Evolutionary conservation across 805 yeast species (phyloP).

Genomic region (Candida morakotiae): DNA sequence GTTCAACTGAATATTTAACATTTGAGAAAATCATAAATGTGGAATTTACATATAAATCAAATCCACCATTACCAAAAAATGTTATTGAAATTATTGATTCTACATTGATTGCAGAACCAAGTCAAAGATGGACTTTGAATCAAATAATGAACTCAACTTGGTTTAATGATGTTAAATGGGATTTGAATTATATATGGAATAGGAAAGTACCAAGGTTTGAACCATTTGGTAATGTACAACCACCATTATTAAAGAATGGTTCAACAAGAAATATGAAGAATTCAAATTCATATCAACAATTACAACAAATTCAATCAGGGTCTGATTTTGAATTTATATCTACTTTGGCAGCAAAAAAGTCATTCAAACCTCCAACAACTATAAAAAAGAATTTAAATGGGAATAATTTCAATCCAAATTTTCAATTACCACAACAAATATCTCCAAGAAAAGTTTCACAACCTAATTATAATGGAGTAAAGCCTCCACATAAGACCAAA

Average conservation of each 20-base stretch:
- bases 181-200: slow-evolving; percentile 36
- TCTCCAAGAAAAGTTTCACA: slow-evolving; percentile 2
- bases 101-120: slow-evolving; percentile 30
- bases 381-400: slow-evolving; percentile 18
- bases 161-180: slow-evolving; percentile 40
- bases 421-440: slow-evolving; percentile 1
- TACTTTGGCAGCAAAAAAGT: slow-evolving; percentile 21
- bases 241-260: slow-evolving; percentile 30
- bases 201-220: slow-evolving; percentile 29
- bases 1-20: slow-evolving; percentile 76
- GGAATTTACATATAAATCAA: slow-evolving; percentile 51
- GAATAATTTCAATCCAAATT: not conserved
- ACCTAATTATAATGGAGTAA: not conserved
- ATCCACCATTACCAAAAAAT: slow-evolving; percentile 23
- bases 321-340: slow-evolving; percentile 33
- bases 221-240: slow-evolving; percentile 14
- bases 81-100: slow-evolving; percentile 28
- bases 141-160: slow-evolving; percentile 31
- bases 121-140: slow-evolving; percentile 25
- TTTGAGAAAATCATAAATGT: slow-evolving; percentile 82
- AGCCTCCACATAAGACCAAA: too few relatives aligned
- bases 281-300: slow-evolving; percentile 33
- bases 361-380: slow-evolving; percentile 32
- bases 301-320: slow-evolving; percentile 34
- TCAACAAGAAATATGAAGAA: slow-evolving; percentile 34